Conservation (phyloP, 176 grass and related monocot species). For the Canna indica region DNA sequence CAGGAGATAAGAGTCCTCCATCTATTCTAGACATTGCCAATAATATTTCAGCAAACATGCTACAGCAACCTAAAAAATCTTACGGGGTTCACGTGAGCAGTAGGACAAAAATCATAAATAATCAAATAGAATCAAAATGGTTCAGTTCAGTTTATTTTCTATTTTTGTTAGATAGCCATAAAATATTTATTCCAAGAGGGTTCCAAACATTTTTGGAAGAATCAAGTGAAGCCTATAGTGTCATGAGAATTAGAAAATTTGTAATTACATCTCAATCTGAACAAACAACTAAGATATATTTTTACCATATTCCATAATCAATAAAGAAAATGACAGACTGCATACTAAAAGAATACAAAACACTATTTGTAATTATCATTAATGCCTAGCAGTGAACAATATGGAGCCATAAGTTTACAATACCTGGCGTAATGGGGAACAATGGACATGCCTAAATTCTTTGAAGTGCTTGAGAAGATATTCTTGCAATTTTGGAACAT, state of each 20-base stretch:
- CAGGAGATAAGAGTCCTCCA: not conserved
- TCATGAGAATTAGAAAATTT: not conserved
- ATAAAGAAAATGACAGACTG: not conserved
- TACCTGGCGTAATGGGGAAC: conserved; percentile 8
- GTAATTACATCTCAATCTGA: not conserved
- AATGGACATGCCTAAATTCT: conserved; percentile 19
- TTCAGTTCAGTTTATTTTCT: not conserved
- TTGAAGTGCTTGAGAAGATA: conserved; percentile 18
- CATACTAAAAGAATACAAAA: not conserved
- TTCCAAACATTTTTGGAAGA: not conserved
- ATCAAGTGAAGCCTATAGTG: not conserved
- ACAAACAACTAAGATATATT: not conserved
- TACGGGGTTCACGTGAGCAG: not conserved
- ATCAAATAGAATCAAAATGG: conserved; percentile 3
- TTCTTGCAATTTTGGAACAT: conserved; percentile 9
- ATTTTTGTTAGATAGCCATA: not conserved
- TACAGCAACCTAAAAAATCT: not conserved
- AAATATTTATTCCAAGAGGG: not conserved
- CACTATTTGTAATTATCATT: not conserved
- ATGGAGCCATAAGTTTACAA: not conserved
- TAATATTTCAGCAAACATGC: not conserved
- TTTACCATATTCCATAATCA: not conserved
- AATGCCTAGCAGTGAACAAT: too few species aligned
- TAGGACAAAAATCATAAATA: not conserved
- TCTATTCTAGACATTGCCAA: not conserved